These are phyloP conservation scores for Fagus sylvatica DNA, from an alignment of 306 rosid species.

Conservation along the genomic window DNA sequence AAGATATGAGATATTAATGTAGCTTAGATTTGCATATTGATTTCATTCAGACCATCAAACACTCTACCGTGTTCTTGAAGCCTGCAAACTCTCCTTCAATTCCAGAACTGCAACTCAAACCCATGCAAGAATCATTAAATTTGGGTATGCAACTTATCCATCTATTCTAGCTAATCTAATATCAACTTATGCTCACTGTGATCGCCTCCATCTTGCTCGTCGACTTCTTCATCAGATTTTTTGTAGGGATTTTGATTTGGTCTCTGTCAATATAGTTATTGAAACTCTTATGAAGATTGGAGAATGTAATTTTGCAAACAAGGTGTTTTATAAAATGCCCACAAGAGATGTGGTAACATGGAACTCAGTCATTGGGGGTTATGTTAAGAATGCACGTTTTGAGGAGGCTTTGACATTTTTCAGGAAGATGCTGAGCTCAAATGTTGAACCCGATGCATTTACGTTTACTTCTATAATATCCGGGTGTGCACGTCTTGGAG, in stretches of 20 bases:
- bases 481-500: constrained; percentile 63
- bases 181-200: constrained; percentile 43
- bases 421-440: constrained; percentile 35
- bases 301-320: constrained; percentile 50
- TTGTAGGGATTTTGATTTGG: constrained; percentile 15
- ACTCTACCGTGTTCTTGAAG: constrained; percentile 43
- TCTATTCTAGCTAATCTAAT: constrained; percentile 49
- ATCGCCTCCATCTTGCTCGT: constrained; percentile 20
- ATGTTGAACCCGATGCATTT: constrained; percentile 64
- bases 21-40: neutral
- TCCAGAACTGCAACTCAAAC: constrained; percentile 41
- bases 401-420: constrained; percentile 47
- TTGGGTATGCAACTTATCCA: constrained; percentile 58
- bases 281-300: constrained; percentile 46
- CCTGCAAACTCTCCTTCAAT: constrained; percentile 36
- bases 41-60: constrained; percentile 33
- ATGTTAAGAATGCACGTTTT: constrained; percentile 46
- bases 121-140: constrained; percentile 47
- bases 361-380: constrained; percentile 66
- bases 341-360: constrained; percentile 59
- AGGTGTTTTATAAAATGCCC: constrained; percentile 47
- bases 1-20: neutral
- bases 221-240: constrained; percentile 33
- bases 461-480: constrained; percentile 61
- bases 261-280: constrained; percentile 43